Evolutionary conservation across 805 yeast species (phyloP).

Genomic region (Candida succiphila): DNA sequence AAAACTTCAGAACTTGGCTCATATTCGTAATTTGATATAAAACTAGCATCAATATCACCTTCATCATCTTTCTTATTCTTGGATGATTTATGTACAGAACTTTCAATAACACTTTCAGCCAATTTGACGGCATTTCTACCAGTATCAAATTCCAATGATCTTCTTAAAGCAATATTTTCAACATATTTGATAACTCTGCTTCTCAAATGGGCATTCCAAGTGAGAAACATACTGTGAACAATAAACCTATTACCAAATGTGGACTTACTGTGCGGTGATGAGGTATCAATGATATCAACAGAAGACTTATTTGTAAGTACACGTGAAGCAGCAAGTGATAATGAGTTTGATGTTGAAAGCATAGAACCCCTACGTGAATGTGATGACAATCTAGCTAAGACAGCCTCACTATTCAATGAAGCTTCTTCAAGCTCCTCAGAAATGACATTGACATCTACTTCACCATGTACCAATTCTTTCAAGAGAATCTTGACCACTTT

Average conservation of each 20-base stretch:
- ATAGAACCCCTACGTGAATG: too few relatives aligned
- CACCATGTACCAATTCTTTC: constrained; percentile 15
- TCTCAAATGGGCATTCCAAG: constrained; percentile 67
- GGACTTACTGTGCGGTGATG: constrained; percentile 22
- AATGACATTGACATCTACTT: constrained; percentile 14
- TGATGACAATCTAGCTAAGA: neutral
- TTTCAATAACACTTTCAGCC: constrained; percentile 16
- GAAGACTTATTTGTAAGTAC: constrained; percentile 1
- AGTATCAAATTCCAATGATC: constrained; percentile 17
- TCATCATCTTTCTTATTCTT: neutral
- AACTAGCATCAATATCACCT: neutral
- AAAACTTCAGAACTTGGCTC: constrained; percentile 16
- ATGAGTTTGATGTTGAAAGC: constrained; percentile 7
- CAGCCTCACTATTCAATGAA: constrained; percentile 7
- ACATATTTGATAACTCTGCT: constrained; percentile 52
- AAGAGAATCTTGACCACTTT: constrained; percentile 13
- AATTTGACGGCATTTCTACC: constrained; percentile 20
- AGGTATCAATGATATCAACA: constrained; percentile 1
- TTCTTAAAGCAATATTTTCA: constrained; percentile 17
- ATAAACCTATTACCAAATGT: constrained; percentile 53
- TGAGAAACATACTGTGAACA: constrained; percentile 62
- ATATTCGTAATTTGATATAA: constrained; percentile 6
- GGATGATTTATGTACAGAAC: neutral
- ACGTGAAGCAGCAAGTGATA: constrained; percentile 8
- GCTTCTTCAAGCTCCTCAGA: constrained; percentile 12